Evolutionary conservation across 2,329 filamentous ascomycete species (phyloP), one percentile per base, ranked within the genome.

Genomic region (Diaporthe capsici): DNA sequence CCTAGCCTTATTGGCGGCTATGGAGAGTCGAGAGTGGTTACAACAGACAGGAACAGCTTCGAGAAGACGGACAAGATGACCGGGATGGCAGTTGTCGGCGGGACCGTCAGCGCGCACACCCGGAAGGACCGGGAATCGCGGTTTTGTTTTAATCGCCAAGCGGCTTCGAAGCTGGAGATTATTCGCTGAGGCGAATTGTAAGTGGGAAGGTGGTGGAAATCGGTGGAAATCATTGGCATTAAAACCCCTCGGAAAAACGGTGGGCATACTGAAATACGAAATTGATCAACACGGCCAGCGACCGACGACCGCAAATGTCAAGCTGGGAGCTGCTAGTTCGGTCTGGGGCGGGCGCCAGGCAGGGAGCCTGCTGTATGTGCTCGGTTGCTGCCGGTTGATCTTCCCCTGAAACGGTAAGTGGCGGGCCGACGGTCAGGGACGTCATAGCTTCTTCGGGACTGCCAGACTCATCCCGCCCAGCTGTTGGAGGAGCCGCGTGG

Each of bases 401-500:
- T 55, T 15, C 65, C 47, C 65, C 65, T 55, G 34, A 42, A 55
- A 28, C 34, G 65, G 65, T 15, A 70, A 39, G 65, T 70, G 65
- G 65, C 65, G 65, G 65, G 47, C 37, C 6, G 49, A 17, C 7
- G 49, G 42, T 34, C 65, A 53, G 65, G 65, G 49, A 70, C 65
- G 65, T 70, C 65, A 55, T 70, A 70, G 65, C 65, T 70, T n/a
- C 65, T 53, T 55, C 65, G 47, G 65, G 34, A 70, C 65, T 70
- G 65, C 17, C 49, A 55, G 65, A 53, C 47, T 39, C 65, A 53
- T 68, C 65, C 65, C 6, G 55, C n/a, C 47, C 49, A 70, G 65
- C 65, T 53, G 47, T 55, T 39, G 49, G 49, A 44, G 60, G 42
- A 20, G 65, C 65, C 65, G 65, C 65, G 65, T 70, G 65, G 65